Evolutionary conservation across 257 asterid species (phyloP), one percentile per base, ranked within the genome.

Genomic region (Solanum corneliomulleri): DNA sequence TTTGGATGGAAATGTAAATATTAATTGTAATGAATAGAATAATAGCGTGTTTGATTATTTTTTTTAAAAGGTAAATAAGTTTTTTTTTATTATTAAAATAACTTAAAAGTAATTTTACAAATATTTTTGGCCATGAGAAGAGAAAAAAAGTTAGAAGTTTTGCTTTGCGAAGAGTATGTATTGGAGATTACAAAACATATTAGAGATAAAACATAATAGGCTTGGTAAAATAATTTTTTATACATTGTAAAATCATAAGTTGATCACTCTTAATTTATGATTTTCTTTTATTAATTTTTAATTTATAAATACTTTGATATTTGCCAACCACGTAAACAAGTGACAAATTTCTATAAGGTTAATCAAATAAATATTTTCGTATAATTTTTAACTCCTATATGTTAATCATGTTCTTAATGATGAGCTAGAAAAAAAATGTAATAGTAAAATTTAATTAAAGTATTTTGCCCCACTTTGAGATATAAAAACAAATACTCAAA

Each of bases 401-500:
- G 41, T 45, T 44, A 78, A 45, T 78, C 66, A 45, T 66, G 84
- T 44, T 78, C 39, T 16, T 37, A 37, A 37, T 37, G 39, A 5
- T 83, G 85, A 74, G 21, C 20, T 33, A 71, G 7, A 18, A 71
- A 69, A 69, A 68, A 7, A 6, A 14, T 5, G 15, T 11, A 29
- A 0, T 13, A 35, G 16, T 72, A 37, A 74, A 37, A 37, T 37
- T 21, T 21, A 74, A 74, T 64, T 56, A 77, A 78, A 86, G 35
- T 56, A 86, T 37, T 82, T 87, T 82, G 87, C 85, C 80, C 42
- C 56, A 33, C 18, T 4, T 42, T 42, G 84, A 86, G 78, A 87
- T 35, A 64, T 80, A n/a, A 92, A 90, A 88, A 84, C 88, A 84
- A 27, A 76, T 69, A 86, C 64, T 71, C 60, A 77, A 66, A n/a